These are phyloP conservation scores for Macrolepiota dolichaula DNA, from an alignment of 768 basidiomycete species.

Conservation along the genomic window DNA sequence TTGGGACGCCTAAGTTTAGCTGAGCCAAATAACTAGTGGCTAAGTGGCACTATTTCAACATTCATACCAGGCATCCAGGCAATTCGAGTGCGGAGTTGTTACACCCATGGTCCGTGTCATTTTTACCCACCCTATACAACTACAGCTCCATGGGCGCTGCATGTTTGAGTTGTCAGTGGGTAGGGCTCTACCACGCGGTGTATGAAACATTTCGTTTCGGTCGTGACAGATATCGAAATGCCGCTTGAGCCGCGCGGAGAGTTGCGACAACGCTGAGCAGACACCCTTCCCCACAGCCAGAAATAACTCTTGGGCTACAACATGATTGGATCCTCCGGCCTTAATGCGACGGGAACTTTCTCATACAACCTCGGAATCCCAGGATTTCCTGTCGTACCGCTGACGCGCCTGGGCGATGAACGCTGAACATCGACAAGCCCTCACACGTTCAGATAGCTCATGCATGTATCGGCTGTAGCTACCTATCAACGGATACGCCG, in stretches of 20 bases:
- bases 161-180: not conserved
- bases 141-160: not conserved
- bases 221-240: not conserved
- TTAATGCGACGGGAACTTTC: not conserved
- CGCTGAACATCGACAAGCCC: not conserved
- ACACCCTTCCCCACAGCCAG: not conserved
- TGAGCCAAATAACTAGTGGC: too few relatives aligned
- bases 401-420: too few relatives aligned
- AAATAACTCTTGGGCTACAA: not conserved
- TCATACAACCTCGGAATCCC: not conserved
- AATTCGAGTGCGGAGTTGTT: not conserved
- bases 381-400: not conserved
- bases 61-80: too few relatives aligned
- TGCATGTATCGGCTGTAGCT: not conserved
- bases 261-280: not conserved
- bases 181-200: not conserved
- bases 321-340: not conserved
- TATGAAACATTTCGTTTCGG: not conserved
- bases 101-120: not conserved
- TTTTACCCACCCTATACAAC: not conserved
- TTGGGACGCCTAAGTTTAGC: too few relatives aligned
- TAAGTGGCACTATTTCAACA: too few relatives aligned
- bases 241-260: not conserved
- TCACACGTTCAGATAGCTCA: not conserved
- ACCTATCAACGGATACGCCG: not conserved